phyloP scores from a whole-genome alignment of 176 grass and related monocot genomes.

The Carex scoparia region DNA sequence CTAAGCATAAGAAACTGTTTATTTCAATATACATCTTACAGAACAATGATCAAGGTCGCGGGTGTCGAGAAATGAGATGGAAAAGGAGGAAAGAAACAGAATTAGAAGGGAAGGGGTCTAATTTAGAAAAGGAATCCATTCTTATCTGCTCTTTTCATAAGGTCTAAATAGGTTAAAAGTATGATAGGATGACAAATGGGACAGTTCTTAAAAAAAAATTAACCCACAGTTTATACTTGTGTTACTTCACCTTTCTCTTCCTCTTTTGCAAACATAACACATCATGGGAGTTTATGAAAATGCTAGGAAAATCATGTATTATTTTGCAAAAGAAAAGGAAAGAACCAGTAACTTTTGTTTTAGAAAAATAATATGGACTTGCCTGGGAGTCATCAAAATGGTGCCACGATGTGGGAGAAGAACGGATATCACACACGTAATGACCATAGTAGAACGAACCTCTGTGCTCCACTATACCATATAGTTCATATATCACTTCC shows the following conservation, averaged over 20 bases:
- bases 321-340: not conserved
- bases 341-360: not conserved
- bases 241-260: not conserved
- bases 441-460: conserved; percentile 61
- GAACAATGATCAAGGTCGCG: not conserved
- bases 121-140: not conserved
- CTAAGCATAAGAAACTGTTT: not conserved
- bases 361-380: conserved; percentile 16
- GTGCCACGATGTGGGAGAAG: conserved; percentile 65
- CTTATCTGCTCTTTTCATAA: not conserved
- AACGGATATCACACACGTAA: conserved; percentile 70
- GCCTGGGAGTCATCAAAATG: conserved; percentile 63
- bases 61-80: not conserved
- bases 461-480: conserved; percentile 71
- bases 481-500: conserved; percentile 74
- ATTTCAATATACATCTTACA: not conserved
- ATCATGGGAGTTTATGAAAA: not conserved
- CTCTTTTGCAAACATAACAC: not conserved
- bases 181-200: not conserved
- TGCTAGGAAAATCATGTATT: not conserved
- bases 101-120: not conserved
- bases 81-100: not conserved
- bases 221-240: not conserved
- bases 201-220: not conserved
- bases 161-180: not conserved